Base-by-base conservation (phyloP, 2,329 filamentous ascomycete genomes). In the Capronia americana region DNA sequence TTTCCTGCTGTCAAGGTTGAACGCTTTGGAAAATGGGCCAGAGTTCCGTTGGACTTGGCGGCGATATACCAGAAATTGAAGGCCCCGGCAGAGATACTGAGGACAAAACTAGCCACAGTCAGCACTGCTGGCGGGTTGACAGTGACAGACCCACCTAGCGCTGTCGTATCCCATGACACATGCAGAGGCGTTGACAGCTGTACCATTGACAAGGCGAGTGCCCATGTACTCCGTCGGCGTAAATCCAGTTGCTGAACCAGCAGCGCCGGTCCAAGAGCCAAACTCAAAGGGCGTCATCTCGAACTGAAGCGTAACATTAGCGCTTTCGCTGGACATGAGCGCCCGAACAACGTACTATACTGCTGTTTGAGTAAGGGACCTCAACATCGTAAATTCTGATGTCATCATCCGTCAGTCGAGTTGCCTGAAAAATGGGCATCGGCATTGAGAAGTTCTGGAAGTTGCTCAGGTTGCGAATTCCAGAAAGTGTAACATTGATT, bases 371-470 rank as follows among this genome's bases (percentile, higher is more conserved):
- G 34, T 64, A 64, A 11, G 54, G 61, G 20, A 64, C 55, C 55
- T 64, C 58, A 28, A 59, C 34, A 23, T 46, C 61, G 20, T 34
- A 64, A 14, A 58, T 59, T 20, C 53, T 32, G 26, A 64, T 32
- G 23, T 58, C 61, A 48, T 64, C 61, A 5, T 64, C 44, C 2
- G 55, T 65, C 17, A 67, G 77, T 76, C 2, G 75, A 48, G 24
- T 76, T 3, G 79, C 72, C 1, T 79, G 81, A 32, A 83, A 79
- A 61, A 83, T 79, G 4, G 81, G 81, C 61, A 77, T 81, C 0
- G 82, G 82, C 7, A 77, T 80, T 8, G 76, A 73, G 68, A 76
- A 71, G 20, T 71, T 73, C 1, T 75, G 79, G 72, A 82, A 83
- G 61, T 79, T 82, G 38, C 76, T 77, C 11, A 75, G 64, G 2